Conservation (phyloP, 192 early-diverging fungal species). For the Backusella sp. region DNA sequence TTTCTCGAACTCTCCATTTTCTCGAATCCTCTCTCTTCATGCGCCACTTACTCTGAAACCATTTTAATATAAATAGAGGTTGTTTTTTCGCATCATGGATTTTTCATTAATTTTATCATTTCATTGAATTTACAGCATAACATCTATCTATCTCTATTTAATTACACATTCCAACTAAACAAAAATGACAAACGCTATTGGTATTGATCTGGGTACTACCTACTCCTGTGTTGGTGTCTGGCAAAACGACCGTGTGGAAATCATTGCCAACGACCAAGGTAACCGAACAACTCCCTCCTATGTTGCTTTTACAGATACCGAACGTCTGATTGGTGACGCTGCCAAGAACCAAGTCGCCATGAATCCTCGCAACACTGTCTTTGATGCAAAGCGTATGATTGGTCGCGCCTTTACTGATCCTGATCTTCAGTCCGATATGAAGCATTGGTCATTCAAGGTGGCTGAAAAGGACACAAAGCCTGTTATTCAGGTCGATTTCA, state of each 20-base stretch:
- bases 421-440: conserved; percentile 98
- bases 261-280: conserved; percentile 98
- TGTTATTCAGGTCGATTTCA: conserved; percentile 84
- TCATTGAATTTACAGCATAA: too few relatives aligned
- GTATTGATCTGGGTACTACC: conserved; percentile 97
- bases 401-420: conserved; percentile 85
- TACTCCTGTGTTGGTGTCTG: conserved; percentile 88
- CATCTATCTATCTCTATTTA: too few relatives aligned
- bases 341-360: conserved; percentile 98
- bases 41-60: too few relatives aligned
- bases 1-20: background rate
- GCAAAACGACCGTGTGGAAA: conserved; percentile 72
- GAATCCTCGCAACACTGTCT: conserved; percentile 97
- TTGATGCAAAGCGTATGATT: conserved; percentile 97
- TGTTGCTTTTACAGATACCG: conserved; percentile 91
- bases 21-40: conserved; percentile 25
- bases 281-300: conserved; percentile 97
- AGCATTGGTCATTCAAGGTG: conserved; percentile 95
- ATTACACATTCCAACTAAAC: too few relatives aligned
- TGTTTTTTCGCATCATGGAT: too few relatives aligned
- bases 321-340: conserved; percentile 97
- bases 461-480: conserved; percentile 86
- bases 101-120: too few relatives aligned
- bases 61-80: too few relatives aligned
- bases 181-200: conserved; percentile 26